Base-by-base conservation (phyloP, 2,329 filamentous ascomycete species). In the Parascedosporium putredinis region DNA sequence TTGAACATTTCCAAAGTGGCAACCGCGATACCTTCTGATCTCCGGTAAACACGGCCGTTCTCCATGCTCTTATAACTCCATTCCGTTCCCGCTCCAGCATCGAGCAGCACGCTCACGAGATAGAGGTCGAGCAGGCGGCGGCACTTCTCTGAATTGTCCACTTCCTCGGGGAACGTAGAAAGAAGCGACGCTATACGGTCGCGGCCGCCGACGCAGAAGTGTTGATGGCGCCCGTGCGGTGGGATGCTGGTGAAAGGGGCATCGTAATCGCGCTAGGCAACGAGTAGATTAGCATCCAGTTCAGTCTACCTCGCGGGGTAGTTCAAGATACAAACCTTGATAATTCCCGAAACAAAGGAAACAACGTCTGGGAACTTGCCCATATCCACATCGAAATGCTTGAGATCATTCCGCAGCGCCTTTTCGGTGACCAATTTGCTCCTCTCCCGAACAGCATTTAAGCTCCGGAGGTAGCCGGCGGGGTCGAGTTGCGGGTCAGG, bases 31-130 rank as follows among this genome's bases (percentile, higher is more conserved):
- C 90, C 90, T 65, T 96, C 93, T 53, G 89, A 95, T 47, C 93
- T 81, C 48, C 81, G 76, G 67, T 91, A 97, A 36, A 85, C 66
- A 54, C 83, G 84, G 51, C 87, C 88, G 55, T 89, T 94, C 61
- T 95, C 89, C 55, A 83, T 83, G 62, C 88, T 95, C 71, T 87
- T 93, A 70, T 95, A 98, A 57, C 82, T 84, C 93, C 93, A 98
- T 56, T 81, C 77, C 2, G 82, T 91, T 36, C 93, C 93, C 2
- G 93, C 89, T 36, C 93, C 93, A 4, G 93, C 88, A 61, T 94
- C 87, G 7, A 94, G 75, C 46, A 94, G 71, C 6, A 93, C 87
- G 46, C 87, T 91, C 54, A 93, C 62, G 38, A 89, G 70, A 67
- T 89, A 90, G 31, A 91, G 74, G 58, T 90, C 86, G 52, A 91